These are phyloP conservation scores for Ilex aquifolium DNA, from an alignment of 257 asterid species.

Conservation along the genomic window DNA sequence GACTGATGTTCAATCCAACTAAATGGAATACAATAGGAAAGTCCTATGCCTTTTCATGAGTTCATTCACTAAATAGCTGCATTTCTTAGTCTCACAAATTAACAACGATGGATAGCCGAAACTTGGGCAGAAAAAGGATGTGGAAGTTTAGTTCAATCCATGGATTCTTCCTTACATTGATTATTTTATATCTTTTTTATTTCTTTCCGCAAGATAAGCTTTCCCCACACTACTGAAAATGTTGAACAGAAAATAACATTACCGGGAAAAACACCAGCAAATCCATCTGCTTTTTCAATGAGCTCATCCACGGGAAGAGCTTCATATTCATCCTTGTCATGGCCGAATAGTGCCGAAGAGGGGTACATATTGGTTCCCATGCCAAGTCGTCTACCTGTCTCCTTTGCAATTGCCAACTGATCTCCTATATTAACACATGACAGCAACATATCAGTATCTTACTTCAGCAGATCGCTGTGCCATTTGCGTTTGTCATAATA, in stretches of 20 bases:
- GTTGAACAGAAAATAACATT: background rate
- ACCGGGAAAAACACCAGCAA: slow-evolving; percentile 30
- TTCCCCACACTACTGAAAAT: background rate
- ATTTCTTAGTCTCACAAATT: too few species aligned
- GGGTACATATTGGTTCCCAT: slow-evolving; percentile 32
- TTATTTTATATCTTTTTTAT: too few species aligned
- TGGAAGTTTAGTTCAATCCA: too few species aligned
- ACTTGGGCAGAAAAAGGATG: too few species aligned
- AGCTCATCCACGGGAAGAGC: slow-evolving; percentile 25
- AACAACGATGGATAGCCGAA: too few species aligned
- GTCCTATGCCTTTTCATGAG: too few species aligned
- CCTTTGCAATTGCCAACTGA: slow-evolving; percentile 32
- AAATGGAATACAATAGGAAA: too few species aligned
- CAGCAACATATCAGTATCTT: background rate
- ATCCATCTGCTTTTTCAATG: slow-evolving; percentile 28
- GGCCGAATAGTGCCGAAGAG: slow-evolving; percentile 24
- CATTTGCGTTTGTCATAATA: too few species aligned
- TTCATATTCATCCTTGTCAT: slow-evolving; percentile 17
- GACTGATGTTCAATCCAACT: too few species aligned
- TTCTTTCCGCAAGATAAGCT: too few species aligned
- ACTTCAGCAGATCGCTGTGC: background rate
- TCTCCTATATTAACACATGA: slow-evolving; percentile 14
- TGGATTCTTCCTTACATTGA: too few species aligned
- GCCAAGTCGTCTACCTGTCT: slow-evolving; percentile 29
- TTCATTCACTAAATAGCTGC: too few species aligned